Conservation (phyloP, 169 alveolate species). For the Cardiosporidium cionae region DNA sequence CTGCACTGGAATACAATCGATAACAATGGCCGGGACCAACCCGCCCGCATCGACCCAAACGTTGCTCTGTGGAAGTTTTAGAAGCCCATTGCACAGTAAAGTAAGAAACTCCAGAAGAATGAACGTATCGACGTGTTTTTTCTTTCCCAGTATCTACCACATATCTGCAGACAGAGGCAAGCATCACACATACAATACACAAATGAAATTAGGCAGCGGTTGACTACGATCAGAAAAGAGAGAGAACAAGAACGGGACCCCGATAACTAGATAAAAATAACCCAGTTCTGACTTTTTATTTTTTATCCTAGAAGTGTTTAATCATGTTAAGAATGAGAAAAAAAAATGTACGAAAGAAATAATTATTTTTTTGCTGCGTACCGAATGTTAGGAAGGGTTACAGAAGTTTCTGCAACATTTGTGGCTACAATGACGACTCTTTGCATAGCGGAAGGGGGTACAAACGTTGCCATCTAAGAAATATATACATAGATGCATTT, state of each 20-base stretch:
- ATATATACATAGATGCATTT: neutral
- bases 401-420: slow-evolving; percentile 98
- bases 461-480: slow-evolving; percentile 55
- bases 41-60: slow-evolving; percentile 98
- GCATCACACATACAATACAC: too few species aligned
- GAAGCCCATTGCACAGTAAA: slow-evolving; percentile 77
- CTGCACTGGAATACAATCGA: slow-evolving; percentile 66
- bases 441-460: slow-evolving; percentile 74
- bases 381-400: slow-evolving; percentile 95
- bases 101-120: slow-evolving; percentile 57
- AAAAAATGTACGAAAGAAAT: too few species aligned
- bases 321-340: too few species aligned
- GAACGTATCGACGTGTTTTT: slow-evolving; percentile 52
- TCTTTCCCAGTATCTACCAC: slow-evolving; percentile 84
- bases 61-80: slow-evolving; percentile 81
- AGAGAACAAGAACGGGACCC: too few species aligned
- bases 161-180: slow-evolving; percentile 33
- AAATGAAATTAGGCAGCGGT: too few species aligned
- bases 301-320: too few species aligned
- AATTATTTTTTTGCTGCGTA: too few species aligned
- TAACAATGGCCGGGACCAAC: slow-evolving; percentile 95
- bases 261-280: too few species aligned
- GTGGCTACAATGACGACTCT: slow-evolving; percentile 94
- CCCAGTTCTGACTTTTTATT: too few species aligned
- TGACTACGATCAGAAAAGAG: too few species aligned